A percentile compares a stretch with the other conserved stretches of the same genome.
These are phyloP conservation scores for Yamadazyma aaseri DNA, from an alignment of 1,139 yeast genomes.

Conservation along the genomic window DNA sequence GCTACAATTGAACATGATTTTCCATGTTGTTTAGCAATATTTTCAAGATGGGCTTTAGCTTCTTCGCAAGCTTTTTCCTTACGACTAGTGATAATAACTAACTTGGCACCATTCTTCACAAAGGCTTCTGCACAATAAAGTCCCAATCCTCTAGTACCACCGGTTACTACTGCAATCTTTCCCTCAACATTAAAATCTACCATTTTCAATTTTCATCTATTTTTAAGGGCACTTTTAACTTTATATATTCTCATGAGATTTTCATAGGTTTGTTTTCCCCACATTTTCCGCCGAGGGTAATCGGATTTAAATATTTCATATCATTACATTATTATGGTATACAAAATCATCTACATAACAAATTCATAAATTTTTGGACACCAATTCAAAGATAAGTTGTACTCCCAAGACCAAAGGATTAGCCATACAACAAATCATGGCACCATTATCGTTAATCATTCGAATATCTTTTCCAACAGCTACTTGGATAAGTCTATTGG, in stretches of 20 bases:
- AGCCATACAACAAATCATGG: slow-evolving; percentile 57
- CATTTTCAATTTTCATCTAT: too few relatives aligned
- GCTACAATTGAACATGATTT: slow-evolving; percentile 47
- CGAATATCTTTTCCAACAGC: slow-evolving; percentile 67
- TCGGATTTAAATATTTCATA: too few relatives aligned
- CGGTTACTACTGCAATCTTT: slow-evolving; percentile 72
- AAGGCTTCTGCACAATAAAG: slow-evolving; percentile 66
- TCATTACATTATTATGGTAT: too few relatives aligned
- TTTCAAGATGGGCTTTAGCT: slow-evolving; percentile 52
- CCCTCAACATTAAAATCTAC: slow-evolving; percentile 55
- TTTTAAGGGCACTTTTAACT: too few relatives aligned
- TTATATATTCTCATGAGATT: too few relatives aligned
- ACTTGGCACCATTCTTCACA: slow-evolving; percentile 60
- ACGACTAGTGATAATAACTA: slow-evolving; percentile 67
- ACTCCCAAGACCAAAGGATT: slow-evolving; percentile 68
- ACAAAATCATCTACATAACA: too few relatives aligned
- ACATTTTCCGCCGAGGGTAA: too few relatives aligned
- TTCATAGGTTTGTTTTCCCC: too few relatives aligned
- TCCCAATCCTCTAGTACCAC: slow-evolving; percentile 78
- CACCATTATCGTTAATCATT: slow-evolving; percentile 42
- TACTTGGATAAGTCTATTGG: slow-evolving; percentile 65
- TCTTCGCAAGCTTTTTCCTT: slow-evolving; percentile 63
- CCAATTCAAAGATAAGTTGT: slow-evolving; percentile 45
- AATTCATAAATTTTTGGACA: too few relatives aligned
- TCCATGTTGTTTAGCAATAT: slow-evolving; percentile 41